Percentiles rank a stretch among this genome's conserved stretches.
These are phyloP conservation scores for Rheum nobile DNA, from an alignment of 148 eudicot genomes.

Conservation along the genomic window DNA sequence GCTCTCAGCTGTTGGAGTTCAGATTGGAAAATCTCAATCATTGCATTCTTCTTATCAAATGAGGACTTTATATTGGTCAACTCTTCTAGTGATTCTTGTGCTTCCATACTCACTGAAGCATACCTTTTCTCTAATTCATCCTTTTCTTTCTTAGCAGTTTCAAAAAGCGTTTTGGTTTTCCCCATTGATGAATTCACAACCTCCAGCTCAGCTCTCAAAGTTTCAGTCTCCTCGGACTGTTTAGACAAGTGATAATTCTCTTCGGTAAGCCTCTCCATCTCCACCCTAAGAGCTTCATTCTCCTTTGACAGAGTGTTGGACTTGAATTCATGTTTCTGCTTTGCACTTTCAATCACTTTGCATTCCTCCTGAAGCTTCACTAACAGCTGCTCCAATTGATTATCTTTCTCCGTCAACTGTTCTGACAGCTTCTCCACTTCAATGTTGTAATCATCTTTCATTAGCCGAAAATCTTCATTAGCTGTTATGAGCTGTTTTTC, in stretches of 20 bases:
- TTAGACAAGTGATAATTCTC: slow-evolving; percentile 29
- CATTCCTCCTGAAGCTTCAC: slow-evolving; percentile 27
- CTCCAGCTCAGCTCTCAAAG: slow-evolving; percentile 14
- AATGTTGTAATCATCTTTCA: slow-evolving; percentile 26
- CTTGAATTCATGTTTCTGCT: slow-evolving; percentile 22
- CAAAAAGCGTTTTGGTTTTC: slow-evolving; percentile 23
- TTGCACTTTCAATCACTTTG: slow-evolving; percentile 17
- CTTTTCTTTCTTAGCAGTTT: slow-evolving; percentile 27
- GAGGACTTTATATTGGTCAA: slow-evolving; percentile 22
- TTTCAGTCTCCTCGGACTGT: slow-evolving; percentile 13
- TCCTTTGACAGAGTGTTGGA: slow-evolving; percentile 28
- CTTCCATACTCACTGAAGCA: slow-evolving; percentile 27
- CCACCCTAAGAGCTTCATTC: slow-evolving; percentile 29
- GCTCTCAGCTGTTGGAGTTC: slow-evolving; percentile 38
- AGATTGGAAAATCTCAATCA: slow-evolving; percentile 34
- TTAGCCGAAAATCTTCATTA: slow-evolving; percentile 32
- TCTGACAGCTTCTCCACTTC: slow-evolving; percentile 33
- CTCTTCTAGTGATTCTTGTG: slow-evolving; percentile 27
- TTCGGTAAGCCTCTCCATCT: slow-evolving; percentile 44
- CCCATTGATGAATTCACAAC: slow-evolving; percentile 16
- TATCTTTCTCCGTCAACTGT: slow-evolving; percentile 28
- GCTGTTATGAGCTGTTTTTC: slow-evolving; percentile 53
- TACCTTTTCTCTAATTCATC: slow-evolving; percentile 35
- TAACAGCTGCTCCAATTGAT: slow-evolving; percentile 27
- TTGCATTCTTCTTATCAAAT: slow-evolving; percentile 31